These are phyloP conservation scores for Nymphaea thermarum DNA, from an alignment of 164 flowering plant genomes.

Conservation along the genomic window DNA sequence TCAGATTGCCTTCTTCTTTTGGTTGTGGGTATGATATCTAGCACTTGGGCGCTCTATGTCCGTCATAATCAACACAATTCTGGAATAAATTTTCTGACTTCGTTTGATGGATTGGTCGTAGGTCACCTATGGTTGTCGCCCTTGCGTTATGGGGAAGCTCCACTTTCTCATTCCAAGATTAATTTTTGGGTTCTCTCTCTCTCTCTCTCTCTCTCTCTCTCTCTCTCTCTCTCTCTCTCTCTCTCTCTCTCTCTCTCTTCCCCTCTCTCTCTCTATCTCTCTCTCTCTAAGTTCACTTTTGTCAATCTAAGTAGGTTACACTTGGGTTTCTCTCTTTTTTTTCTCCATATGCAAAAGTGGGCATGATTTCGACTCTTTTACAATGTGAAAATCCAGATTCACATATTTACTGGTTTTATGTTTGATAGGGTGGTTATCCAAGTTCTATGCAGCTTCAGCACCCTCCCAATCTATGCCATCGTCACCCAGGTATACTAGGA, in stretches of 20 bases:
- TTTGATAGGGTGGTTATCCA: constrained; percentile 10
- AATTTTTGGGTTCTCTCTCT: constrained; percentile 8
- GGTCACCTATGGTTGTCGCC: constrained; percentile 5
- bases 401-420: neutral
- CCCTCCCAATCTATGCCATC: constrained; percentile 13
- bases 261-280: neutral
- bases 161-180: constrained; percentile 9
- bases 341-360: too few relatives aligned
- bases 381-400: too few relatives aligned
- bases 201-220: neutral
- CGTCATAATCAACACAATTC: neutral
- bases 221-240: neutral
- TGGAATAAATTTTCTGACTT: neutral
- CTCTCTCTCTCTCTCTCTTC: neutral
- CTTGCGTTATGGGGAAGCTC: constrained; percentile 10
- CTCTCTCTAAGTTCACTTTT: too few relatives aligned
- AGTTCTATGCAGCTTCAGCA: constrained; percentile 13
- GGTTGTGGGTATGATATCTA: constrained; percentile 1
- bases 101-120: neutral
- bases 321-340: too few relatives aligned
- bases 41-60: too few relatives aligned
- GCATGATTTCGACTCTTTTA: too few relatives aligned
- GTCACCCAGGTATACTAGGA: constrained; percentile 11
- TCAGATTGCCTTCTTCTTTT: constrained; percentile 2
- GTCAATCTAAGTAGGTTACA: too few relatives aligned